Evolutionary conservation across 177 flowering plant species (phyloP), one percentile per base, ranked within the genome.

Genomic region (Vitis hybrid): DNA sequence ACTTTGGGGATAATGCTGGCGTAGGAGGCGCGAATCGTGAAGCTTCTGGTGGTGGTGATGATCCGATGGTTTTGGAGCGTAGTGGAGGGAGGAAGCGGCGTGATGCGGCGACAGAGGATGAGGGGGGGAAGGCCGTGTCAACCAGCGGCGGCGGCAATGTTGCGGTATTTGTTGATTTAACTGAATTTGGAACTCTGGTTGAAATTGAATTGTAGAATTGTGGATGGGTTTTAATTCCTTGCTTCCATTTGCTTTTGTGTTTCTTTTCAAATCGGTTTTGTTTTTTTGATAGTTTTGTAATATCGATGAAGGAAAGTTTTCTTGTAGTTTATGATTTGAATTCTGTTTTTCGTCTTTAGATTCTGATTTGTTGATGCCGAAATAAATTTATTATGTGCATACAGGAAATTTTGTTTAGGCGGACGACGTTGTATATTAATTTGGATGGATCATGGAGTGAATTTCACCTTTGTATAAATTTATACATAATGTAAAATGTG

Each of bases 101-200:
- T 9, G 82, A 77, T 26, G 66, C 34, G 52, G 10, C 60, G 52
- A 22, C 50, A 2, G 86, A 79, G 48, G 82, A 82, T 49, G 83
- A 78, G 68, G 72, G 79, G 9, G 68, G 74, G 18, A 77, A 74
- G 73, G 67, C 48, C 31, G 81, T 72, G 54, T 77, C 86, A 39
- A 67, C 80, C 56, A 79, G 76, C 77, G 70, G 73, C 56, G 78
- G 70, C 68, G 75, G 51, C 74, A 79, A 79, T 83, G 82, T 71
- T 70, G 64, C 65, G 82, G 84, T 86, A 78, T 54, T 45, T 16
- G 5, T 51, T 59, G 49, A 39, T 13, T 59, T n/a, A 50, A 16
- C 50, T 20, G 2, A 48, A 2, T 45, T 63, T 39, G 45, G 39
- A 39, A n/a, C 16, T n/a, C 52, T 53, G 29, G 20, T 51, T 26